phyloP scores from a whole-genome alignment of 139 green algal genomes.

The Closterium sp. region DNA sequence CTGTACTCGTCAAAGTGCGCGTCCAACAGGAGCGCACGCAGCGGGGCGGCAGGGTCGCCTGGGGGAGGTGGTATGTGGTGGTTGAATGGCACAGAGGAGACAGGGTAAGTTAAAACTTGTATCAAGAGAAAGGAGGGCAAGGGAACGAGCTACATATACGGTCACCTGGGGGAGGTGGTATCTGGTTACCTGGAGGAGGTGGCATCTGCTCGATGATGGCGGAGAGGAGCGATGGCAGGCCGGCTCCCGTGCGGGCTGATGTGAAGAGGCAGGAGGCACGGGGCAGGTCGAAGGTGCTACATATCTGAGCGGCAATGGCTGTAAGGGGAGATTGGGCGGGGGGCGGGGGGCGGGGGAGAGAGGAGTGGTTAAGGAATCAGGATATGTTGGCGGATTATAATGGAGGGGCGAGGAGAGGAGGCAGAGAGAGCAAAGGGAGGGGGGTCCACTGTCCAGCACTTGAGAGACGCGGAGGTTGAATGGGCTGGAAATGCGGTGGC shows the following conservation, averaged over 20 bases:
- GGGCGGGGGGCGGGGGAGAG: neutral
- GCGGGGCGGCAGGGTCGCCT: neutral
- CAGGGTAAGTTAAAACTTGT: slow-evolving; percentile 33
- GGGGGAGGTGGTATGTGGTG: neutral
- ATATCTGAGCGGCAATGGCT: slow-evolving; percentile 63
- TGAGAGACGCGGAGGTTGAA: no score
- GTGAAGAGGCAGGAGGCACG: slow-evolving; percentile 26
- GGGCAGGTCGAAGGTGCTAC: slow-evolving; percentile 69
- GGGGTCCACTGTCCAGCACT: no score
- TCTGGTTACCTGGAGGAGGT: no score
- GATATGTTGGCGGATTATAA: no score
- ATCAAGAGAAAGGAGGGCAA: slow-evolving; percentile 22
- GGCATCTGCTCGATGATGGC: no score
- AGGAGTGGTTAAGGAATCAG: no score
- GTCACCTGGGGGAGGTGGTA: no score
- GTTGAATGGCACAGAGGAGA: neutral
- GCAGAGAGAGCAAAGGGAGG: no score
- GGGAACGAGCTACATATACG: no score
- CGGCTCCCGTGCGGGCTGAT: slow-evolving; percentile 51
- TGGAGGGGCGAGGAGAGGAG: no score
- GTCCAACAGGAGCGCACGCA: slow-evolving; percentile 86
- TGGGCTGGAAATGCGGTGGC: no score
- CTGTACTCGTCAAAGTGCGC: slow-evolving; percentile 83
- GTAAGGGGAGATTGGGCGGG: neutral
- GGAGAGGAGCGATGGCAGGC: neutral